Evolutionary conservation across 306 rosid species (phyloP).

Genomic region (Alnus rubra): DNA sequence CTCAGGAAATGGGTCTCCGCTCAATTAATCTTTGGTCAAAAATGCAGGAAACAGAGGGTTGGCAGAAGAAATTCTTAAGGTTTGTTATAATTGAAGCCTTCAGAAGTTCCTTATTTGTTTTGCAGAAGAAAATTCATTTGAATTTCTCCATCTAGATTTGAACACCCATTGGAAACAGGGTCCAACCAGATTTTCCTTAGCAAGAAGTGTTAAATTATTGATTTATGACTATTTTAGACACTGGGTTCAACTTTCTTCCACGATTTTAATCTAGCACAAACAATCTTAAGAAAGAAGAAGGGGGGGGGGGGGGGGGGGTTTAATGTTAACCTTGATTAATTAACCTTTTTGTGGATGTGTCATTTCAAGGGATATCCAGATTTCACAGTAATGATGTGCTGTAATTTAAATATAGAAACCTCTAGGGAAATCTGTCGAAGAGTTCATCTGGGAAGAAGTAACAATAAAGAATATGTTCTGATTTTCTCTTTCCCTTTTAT

Average conservation of each 20-base stretch:
- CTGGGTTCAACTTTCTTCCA: background rate
- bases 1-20: constrained; percentile 60
- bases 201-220: background rate
- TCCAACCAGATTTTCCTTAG: constrained; percentile 11
- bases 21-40: constrained; percentile 82
- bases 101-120: background rate
- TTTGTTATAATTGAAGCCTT: constrained; percentile 36
- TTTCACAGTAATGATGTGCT: background rate
- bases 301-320: no score
- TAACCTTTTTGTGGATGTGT: background rate
- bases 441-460: constrained; percentile 3
- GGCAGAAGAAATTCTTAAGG: constrained; percentile 86
- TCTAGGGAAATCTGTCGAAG: constrained; percentile 1
- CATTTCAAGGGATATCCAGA: background rate
- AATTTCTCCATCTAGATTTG: background rate
- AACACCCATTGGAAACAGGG: background rate
- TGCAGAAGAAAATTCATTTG: background rate
- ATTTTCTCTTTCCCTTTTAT: constrained; percentile 21
- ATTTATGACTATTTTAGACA: background rate
- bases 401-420: background rate
- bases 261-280: background rate
- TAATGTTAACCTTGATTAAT: background rate
- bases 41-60: constrained; percentile 87
- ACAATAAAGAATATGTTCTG: background rate
- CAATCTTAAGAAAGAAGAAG: background rate